Conservation (phyloP, 805 yeast species). For the Cyberlindnera mycetangii region DNA sequence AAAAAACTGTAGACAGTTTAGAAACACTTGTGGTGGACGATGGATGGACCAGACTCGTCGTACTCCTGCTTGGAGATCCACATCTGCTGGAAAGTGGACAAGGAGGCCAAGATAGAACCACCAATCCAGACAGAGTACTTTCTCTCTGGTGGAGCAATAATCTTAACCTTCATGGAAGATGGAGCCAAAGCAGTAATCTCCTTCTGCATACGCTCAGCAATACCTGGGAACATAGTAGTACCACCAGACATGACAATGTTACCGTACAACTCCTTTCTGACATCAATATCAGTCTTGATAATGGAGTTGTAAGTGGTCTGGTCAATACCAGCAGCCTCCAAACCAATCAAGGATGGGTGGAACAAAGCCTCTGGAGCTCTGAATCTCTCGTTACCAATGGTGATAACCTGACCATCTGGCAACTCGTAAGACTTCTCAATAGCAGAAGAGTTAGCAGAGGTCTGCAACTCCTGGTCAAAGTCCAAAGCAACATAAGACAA, state of each 20-base stretch:
- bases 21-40: conserved; percentile 65
- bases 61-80: conserved; percentile 99
- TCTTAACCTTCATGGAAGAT: conserved; percentile 99
- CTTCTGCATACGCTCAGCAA: conserved; percentile 99
- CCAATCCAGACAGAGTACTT: conserved; percentile 99
- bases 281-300: conserved; percentile 98
- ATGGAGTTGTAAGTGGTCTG: conserved; percentile 76
- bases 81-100: conserved; percentile 99
- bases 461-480: conserved; percentile 99
- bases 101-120: conserved; percentile 98
- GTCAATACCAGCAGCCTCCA: conserved; percentile 98
- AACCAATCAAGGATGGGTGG: conserved; percentile 90
- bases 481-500: conserved; percentile 98
- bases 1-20: conserved; percentile 24
- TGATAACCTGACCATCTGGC: conserved; percentile 99
- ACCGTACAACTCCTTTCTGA: conserved; percentile 97
- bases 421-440: conserved; percentile 98
- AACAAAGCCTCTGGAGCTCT: conserved; percentile 99
- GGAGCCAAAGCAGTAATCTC: conserved; percentile 99
- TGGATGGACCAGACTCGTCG: conserved; percentile 99
- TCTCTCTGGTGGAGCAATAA: conserved; percentile 99
- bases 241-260: conserved; percentile 99
- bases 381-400: conserved; percentile 99
- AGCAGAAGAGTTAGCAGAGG: conserved; percentile 96
- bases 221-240: conserved; percentile 99